A percentile compares a stretch with the other conserved stretches of the same genome.
Conservation (phyloP, 1,139 yeast species). For the Pichia sp. region DNA sequence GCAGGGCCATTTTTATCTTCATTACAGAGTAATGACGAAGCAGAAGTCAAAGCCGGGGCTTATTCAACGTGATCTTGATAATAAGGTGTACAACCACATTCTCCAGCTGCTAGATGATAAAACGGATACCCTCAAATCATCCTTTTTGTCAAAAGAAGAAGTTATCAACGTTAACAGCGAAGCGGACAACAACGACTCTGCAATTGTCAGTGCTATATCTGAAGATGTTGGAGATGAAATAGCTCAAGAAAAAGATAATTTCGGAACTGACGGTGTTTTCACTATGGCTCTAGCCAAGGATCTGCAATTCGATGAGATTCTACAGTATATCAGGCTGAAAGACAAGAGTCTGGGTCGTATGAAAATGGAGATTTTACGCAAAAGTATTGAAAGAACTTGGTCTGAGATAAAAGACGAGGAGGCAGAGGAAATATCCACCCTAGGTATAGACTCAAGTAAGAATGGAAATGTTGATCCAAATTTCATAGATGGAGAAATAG, state of each 20-base stretch:
- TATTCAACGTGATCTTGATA: conserved; percentile 31
- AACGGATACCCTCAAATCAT: conserved; percentile 26
- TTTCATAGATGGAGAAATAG: conserved; percentile 36
- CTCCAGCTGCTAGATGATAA: conserved; percentile 31
- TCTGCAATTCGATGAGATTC: conserved; percentile 46
- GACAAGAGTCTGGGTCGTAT: conserved; percentile 66
- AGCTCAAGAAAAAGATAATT: not conserved
- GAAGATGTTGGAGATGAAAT: not conserved
- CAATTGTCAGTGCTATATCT: conserved; percentile 1
- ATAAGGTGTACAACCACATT: conserved; percentile 34
- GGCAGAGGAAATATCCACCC: conserved; percentile 29
- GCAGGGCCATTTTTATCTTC: no score
- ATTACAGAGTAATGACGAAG: conserved; percentile 13
- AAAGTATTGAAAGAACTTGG: conserved; percentile 40
- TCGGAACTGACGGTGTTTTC: conserved; percentile 13
- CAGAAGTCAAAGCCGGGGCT: conserved; percentile 22
- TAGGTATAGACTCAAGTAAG: conserved; percentile 29
- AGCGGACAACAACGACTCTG: not conserved
- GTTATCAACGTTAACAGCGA: not conserved
- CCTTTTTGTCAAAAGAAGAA: conserved; percentile 19
- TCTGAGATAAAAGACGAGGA: conserved; percentile 33
- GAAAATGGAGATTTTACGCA: conserved; percentile 49
- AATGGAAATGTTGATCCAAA: conserved; percentile 31
- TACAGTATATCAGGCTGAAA: conserved; percentile 52
- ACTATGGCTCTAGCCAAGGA: conserved; percentile 56